Percentiles rank a stretch among this genome's conserved stretches.
Conservation (phyloP, 73 alveolate species). For the Effrenium voratum region DNA sequence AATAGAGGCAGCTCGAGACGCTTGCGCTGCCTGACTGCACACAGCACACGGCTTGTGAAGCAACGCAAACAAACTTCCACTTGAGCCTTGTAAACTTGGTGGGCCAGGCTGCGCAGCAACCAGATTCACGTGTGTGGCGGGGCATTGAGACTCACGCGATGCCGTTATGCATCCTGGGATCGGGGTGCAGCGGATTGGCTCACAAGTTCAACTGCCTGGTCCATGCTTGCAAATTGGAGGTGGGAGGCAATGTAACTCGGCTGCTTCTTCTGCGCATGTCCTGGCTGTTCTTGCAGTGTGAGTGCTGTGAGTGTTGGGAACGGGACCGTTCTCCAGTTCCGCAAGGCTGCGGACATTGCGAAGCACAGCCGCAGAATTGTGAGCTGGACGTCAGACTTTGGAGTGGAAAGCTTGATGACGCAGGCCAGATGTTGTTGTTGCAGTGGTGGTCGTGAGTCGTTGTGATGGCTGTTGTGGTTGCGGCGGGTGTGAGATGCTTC, state of each 20-base stretch:
- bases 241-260: neutral
- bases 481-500: neutral
- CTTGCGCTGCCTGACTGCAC: too few relatives aligned
- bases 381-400: conserved; percentile 23
- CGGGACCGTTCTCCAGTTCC: neutral
- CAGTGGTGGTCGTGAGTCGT: neutral
- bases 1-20: too few relatives aligned
- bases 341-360: neutral
- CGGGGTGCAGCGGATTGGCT: conserved; percentile 9
- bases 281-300: neutral
- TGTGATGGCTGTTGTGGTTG: neutral
- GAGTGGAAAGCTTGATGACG: neutral
- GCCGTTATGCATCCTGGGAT: conserved; percentile 10
- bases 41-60: too few relatives aligned
- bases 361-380: neutral
- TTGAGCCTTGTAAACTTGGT: too few relatives aligned
- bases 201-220: neutral
- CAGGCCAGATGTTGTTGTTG: neutral
- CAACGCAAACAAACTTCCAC: too few relatives aligned
- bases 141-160: neutral
- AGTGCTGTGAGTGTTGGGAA: neutral
- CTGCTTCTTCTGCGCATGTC: neutral
- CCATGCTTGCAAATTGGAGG: conserved; percentile 20
- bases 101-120: conserved; percentile 5
- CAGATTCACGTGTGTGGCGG: neutral